A percentile compares a stretch with the other conserved stretches of the same genome.
Evolutionary conservation across 306 rosid genomes (phyloP).

Genomic region (Fragaria vesca): DNA sequence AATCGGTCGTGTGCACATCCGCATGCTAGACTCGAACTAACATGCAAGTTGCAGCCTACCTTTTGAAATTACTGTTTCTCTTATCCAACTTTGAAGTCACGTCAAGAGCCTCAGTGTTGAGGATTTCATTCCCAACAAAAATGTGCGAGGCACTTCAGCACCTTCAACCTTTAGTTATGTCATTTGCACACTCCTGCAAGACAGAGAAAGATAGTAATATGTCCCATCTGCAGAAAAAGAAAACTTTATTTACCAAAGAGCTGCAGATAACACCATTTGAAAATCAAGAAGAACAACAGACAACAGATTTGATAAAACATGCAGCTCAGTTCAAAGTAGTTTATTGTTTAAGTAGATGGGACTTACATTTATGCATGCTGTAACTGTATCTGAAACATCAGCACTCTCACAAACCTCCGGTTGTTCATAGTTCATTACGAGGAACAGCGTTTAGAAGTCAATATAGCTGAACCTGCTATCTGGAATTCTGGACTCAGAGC

Average conservation of each 20-base stretch:
- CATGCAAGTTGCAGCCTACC: slow-evolving; percentile 36
- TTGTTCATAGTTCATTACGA: not conserved
- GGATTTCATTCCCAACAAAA: slow-evolving; percentile 53
- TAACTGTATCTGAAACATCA: not conserved
- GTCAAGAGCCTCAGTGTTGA: slow-evolving; percentile 13
- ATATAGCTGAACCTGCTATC: not conserved
- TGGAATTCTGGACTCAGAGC: not conserved
- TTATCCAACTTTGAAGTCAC: slow-evolving; percentile 67
- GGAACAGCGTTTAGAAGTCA: not conserved
- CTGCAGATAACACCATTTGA: slow-evolving; percentile 11
- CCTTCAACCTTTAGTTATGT: slow-evolving; percentile 24
- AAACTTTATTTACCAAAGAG: not conserved
- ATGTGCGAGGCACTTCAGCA: slow-evolving; percentile 45
- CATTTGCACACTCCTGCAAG: slow-evolving; percentile 29
- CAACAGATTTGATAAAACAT: not conserved
- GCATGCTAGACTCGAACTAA: not conserved
- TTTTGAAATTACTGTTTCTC: slow-evolving; percentile 62
- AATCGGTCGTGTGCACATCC: not conserved
- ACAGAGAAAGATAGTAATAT: not conserved
- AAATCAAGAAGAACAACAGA: not conserved
- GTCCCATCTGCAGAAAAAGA: not conserved
- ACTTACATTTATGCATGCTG: slow-evolving; percentile 39
- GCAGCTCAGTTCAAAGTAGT: slow-evolving; percentile 20
- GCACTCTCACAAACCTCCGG: not conserved
- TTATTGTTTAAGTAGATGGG: slow-evolving; percentile 13